Evolutionary conservation across 495 filamentous ascomycete genomes (phyloP).

Genomic region (Penicillium desertorum): DNA sequence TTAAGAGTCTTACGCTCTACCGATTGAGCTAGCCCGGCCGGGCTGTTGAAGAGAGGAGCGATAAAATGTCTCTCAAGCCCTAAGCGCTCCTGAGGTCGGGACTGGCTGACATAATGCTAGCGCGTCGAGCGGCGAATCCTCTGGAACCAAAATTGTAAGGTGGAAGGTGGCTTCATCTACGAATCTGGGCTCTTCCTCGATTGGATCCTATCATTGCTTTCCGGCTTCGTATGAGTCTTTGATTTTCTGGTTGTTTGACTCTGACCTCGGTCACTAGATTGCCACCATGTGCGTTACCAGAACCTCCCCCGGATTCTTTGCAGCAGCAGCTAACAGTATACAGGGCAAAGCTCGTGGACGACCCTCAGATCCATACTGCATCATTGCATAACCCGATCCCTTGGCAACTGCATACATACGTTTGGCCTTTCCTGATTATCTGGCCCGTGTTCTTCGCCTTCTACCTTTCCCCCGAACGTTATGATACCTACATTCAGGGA

Average conservation of each 20-base stretch:
- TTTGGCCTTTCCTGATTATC: constrained; percentile 86
- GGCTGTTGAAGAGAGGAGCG: constrained; percentile 1
- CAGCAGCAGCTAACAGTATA: constrained; percentile 24
- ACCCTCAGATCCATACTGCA: constrained; percentile 82
- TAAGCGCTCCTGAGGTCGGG: too few species aligned
- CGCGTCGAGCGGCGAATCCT: constrained; percentile 37
- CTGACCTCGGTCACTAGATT: constrained; percentile 39
- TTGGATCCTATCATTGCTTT: constrained; percentile 16
- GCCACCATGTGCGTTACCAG: constrained; percentile 38
- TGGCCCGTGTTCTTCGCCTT: constrained; percentile 90
- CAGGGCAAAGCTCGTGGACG: constrained; percentile 81
- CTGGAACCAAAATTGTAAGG: constrained; percentile 33
- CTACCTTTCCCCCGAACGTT: constrained; percentile 78
- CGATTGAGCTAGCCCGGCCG: constrained; percentile 57
- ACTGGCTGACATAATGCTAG: constrained; percentile 14
- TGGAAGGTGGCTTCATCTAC: constrained; percentile 48
- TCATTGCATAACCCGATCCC: constrained; percentile 88
- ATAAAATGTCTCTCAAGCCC: background rate
- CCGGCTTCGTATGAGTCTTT: constrained; percentile 34
- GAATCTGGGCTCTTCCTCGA: constrained; percentile 14
- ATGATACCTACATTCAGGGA: constrained; percentile 82
- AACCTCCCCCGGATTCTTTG: constrained; percentile 7
- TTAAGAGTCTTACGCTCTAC: constrained; percentile 64
- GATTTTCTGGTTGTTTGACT: constrained; percentile 29
- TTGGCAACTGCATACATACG: constrained; percentile 74